Conservation (phyloP, 495 filamentous ascomycete species). For the Elasticomyces elasticus region DNA sequence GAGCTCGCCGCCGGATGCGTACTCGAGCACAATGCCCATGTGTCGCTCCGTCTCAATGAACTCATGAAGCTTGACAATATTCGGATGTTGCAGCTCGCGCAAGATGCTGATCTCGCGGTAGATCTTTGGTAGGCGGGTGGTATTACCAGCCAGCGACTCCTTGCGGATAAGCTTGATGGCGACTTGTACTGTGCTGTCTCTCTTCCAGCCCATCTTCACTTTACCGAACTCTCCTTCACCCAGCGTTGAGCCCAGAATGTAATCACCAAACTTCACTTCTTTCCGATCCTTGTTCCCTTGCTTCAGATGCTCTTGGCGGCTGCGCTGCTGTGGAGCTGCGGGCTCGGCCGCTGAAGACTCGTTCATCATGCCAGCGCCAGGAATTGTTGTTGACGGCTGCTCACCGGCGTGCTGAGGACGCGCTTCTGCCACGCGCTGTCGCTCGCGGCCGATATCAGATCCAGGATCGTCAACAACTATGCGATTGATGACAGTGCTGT, state of each 20-base stretch:
- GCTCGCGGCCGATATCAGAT: conserved; percentile 67
- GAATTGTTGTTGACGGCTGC: conserved; percentile 39
- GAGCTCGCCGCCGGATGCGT: conserved; percentile 91
- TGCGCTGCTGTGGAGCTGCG: conserved; percentile 48
- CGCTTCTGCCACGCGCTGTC: conserved; percentile 57
- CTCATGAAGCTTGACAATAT: conserved; percentile 94
- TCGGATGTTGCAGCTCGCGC: conserved; percentile 76
- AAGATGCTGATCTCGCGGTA: conserved; percentile 92
- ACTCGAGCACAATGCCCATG: conserved; percentile 97
- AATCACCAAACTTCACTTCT: conserved; percentile 85
- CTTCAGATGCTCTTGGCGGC: conserved; percentile 66
- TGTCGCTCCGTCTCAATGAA: conserved; percentile 96
- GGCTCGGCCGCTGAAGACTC: conserved; percentile 53
- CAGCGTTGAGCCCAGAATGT: conserved; percentile 90
- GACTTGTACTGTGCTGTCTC: conserved; percentile 85
- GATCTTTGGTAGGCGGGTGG: conserved; percentile 84
- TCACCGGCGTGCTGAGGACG: conserved; percentile 41
- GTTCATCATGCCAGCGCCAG: conserved; percentile 45
- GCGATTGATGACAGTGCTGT: conserved; percentile 65
- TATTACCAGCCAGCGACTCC: conserved; percentile 77
- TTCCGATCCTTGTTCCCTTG: conserved; percentile 50
- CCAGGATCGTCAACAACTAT: conserved; percentile 69
- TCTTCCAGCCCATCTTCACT: conserved; percentile 98
- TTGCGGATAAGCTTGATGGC: conserved; percentile 96
- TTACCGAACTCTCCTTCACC: conserved; percentile 98